Base-by-base conservation (phyloP, 495 filamentous ascomycete genomes). In the Penicillium coprophilum region DNA sequence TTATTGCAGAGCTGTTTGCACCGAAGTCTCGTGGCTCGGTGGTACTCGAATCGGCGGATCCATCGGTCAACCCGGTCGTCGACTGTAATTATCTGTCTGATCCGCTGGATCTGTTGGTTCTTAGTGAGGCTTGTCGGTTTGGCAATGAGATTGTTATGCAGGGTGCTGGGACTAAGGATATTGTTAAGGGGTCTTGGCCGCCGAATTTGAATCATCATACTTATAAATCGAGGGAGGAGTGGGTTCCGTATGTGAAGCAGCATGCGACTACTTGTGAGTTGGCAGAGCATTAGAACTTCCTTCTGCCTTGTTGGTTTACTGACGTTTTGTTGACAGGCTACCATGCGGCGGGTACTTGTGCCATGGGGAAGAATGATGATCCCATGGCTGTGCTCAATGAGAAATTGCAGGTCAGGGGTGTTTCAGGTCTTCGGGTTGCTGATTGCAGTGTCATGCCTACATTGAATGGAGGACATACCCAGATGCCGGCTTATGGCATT, bases 401-500 rank as follows among this genome's bases (percentile, higher is more conserved):
- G 41, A 75, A 77, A 45, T 70, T 85, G 39, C 65, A 72, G 3
- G 82, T 85, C 3, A 66, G 70, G 5, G 83, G 82, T 2, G 80
- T 85, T 6, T 58, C 63, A 7, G 72, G 78, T 0, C 63, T 85
- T 46, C 70, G 82, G 0, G 80, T 85, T 32, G 82, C 80, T 0
- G 82, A 86, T 63, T 80, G 76, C 27, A 82, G 77, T 50, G 74
- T 80, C 28, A 82, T 86, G 68, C 85, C 84, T 13, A 71, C 65
- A 7, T 59, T 82, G 13, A 76, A 79, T 39, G 78, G 79, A 9
- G 80, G 82, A 13, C 83, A 85, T 49, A 82, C 83, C 0, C 79
- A 82, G 59, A 79, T 85, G 70, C 78, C 80, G 20, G 83, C 80
- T 0, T 86, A 84, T 57, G 81, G 81, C 40, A 76, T 87, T 58